Evolutionary conservation across 176 grass and related monocot species (phyloP), one percentile per base, ranked within the genome.

Genomic region (Avena eriantha): DNA sequence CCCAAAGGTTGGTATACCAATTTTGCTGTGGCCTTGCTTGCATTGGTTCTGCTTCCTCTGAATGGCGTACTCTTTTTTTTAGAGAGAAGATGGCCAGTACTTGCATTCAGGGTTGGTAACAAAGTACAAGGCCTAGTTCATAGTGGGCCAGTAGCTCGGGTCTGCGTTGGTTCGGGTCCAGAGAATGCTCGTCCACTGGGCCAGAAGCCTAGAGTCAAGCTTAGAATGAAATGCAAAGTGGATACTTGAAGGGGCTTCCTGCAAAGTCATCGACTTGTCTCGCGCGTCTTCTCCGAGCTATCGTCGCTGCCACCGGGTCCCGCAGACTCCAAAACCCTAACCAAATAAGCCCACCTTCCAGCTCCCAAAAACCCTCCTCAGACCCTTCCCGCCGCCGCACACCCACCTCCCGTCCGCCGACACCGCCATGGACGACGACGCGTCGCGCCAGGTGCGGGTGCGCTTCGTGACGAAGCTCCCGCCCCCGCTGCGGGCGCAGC

Each of bases 391-490:
- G 90, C 87, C 90, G 87, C 92, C 89, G 71, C 81, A 51, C 74
- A 2, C 60, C 46, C 26, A 19, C 22, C 6, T 11, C 21, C 69
- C 14, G 59, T 21, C 69, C 69, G 68, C 80, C 69, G 49, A 11
- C 70, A 41, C 86, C 58, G 59, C 70, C 54, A 89, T 89, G 85
- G 82, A 88, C 81, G 47, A n/a, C 45, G 87, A 39, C 43, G 87
- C 80, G 6, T 94, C 94, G 36, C 89, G 85, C 84, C 97, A 94
- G 87, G 90, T 99, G 41, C 94, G 84, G 21, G 94, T 99, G 46
- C 94, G 97, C 82, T 99, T 99, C 89, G 74, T 94, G 13, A 99
- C 97, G 14, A 96, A 94, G 84, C 77, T 99, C 5, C 64, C 67
- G 31, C 46, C 90, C 0, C 87, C 84, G 51, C 83, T 99, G n/a